phyloP scores from a whole-genome alignment of 768 basidiomycete species.

The Boletus eberwhitei region DNA sequence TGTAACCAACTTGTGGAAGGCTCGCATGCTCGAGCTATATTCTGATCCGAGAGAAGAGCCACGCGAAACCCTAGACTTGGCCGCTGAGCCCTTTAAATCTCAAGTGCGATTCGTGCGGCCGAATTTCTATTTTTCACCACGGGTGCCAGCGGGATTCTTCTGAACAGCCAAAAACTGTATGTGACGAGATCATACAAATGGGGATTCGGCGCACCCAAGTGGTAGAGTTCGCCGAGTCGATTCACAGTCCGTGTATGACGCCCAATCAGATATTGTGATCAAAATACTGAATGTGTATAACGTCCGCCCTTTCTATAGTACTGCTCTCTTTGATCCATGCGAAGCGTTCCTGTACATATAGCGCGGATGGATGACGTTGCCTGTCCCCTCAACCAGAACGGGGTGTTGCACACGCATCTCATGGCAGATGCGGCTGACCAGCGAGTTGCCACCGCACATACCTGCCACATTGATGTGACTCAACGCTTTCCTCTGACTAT shows the following conservation, averaged over 20 bases:
- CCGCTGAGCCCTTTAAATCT: slow-evolving; percentile 23
- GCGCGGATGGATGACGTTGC: slow-evolving; percentile 20
- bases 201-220: slow-evolving; percentile 21
- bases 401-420: slow-evolving; percentile 14
- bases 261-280: slow-evolving; percentile 21
- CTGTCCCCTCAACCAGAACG: slow-evolving; percentile 16
- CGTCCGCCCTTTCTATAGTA: slow-evolving; percentile 17
- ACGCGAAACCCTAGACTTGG: slow-evolving; percentile 21
- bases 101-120: slow-evolving; percentile 23
- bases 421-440: slow-evolving; percentile 11
- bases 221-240: slow-evolving; percentile 20
- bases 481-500: slow-evolving; percentile 12
- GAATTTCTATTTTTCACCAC: slow-evolving; percentile 18
- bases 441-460: slow-evolving; percentile 24
- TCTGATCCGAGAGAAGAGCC: slow-evolving; percentile 21
- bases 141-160: slow-evolving; percentile 22
- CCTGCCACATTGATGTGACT: slow-evolving; percentile 16
- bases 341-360: slow-evolving; percentile 24
- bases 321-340: slow-evolving; percentile 23
- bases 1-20: slow-evolving; percentile 10
- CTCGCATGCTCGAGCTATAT: slow-evolving; percentile 8
- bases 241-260: slow-evolving; percentile 15
- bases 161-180: slow-evolving; percentile 13
- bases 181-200: slow-evolving; percentile 24
- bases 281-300: slow-evolving; percentile 23